A percentile compares a stretch with the other conserved stretches of the same genome.
These are phyloP conservation scores for Hypoxylon rickii DNA, from an alignment of 495 filamentous ascomycete species.

Conservation along the genomic window DNA sequence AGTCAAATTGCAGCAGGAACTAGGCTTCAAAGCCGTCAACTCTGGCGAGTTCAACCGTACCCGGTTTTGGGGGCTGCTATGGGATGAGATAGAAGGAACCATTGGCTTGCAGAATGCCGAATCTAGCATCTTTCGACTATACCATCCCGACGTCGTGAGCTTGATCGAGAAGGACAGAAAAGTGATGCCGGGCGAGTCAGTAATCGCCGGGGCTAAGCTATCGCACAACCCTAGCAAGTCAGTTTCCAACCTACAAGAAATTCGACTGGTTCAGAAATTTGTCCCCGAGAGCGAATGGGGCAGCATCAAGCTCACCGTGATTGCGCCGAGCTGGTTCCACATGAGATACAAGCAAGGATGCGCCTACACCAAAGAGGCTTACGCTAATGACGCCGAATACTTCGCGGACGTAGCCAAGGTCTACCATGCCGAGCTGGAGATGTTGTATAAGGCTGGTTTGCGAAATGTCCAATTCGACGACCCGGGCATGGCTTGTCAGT, in stretches of 20 bases:
- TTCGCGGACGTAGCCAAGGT: slow-evolving; percentile 76
- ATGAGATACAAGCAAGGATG: slow-evolving; percentile 71
- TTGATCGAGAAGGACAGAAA: slow-evolving; percentile 63
- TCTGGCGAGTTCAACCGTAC: slow-evolving; percentile 75
- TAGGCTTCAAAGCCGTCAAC: slow-evolving; percentile 70
- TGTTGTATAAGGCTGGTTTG: slow-evolving; percentile 69
- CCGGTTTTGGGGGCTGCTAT: slow-evolving; percentile 70
- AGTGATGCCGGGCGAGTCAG: slow-evolving; percentile 73
- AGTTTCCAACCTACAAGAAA: slow-evolving; percentile 68
- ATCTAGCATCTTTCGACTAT: slow-evolving; percentile 68
- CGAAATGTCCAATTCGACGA: slow-evolving; percentile 78
- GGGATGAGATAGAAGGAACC: slow-evolving; percentile 71
- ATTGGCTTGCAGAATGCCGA: slow-evolving; percentile 68
- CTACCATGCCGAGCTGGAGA: slow-evolving; percentile 66
- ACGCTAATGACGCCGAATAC: slow-evolving; percentile 69
- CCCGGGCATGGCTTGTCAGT: slow-evolving; percentile 74
- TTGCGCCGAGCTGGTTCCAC: slow-evolving; percentile 74
- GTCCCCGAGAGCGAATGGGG: slow-evolving; percentile 62
- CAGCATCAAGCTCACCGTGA: slow-evolving; percentile 73
- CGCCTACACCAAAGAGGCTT: slow-evolving; percentile 69
- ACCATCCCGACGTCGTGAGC: slow-evolving; percentile 79
- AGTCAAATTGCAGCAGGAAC: slow-evolving; percentile 65
- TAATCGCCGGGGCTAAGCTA: slow-evolving; percentile 75
- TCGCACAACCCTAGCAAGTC: slow-evolving; percentile 66
- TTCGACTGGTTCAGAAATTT: slow-evolving; percentile 66